phyloP scores from a whole-genome alignment of 352 stramenopile species.

The Pythium dissimile region DNA sequence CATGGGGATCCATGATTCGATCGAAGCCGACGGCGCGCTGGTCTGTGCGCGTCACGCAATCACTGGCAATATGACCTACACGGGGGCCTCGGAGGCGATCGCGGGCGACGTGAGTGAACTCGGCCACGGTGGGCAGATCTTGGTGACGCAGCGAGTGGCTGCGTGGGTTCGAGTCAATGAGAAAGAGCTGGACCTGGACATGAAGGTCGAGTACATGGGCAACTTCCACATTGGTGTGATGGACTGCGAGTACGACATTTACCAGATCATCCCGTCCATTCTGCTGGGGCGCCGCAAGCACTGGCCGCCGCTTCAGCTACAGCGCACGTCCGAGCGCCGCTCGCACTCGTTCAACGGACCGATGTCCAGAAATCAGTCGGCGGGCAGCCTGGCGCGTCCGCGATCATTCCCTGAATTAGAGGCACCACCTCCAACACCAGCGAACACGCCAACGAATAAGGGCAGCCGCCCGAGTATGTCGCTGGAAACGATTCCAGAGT shows the following conservation, averaged over 20 bases:
- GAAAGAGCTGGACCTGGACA: not conserved
- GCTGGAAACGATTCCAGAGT: not conserved
- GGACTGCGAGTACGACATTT: not conserved
- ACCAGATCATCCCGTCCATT: constrained; percentile 1
- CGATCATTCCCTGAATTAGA: not conserved
- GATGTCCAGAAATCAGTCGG: not conserved
- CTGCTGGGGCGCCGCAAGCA: not conserved
- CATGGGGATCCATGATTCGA: constrained; percentile 70
- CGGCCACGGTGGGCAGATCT: constrained; percentile 26
- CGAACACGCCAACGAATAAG: not conserved
- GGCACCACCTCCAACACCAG: not conserved
- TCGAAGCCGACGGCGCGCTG: constrained; percentile 2
- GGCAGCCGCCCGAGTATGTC: not conserved
- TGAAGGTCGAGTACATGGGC: constrained; percentile 4
- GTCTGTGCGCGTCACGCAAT: constrained; percentile 12
- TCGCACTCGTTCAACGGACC: not conserved
- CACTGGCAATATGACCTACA: constrained; percentile 27
- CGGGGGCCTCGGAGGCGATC: constrained; percentile 17
- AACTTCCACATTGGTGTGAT: not conserved
- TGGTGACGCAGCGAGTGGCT: constrained; percentile 20
- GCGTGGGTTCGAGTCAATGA: constrained; percentile 5
- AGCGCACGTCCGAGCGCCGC: not conserved
- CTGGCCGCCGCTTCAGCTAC: not conserved
- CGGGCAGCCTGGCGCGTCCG: not conserved
- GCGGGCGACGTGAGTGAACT: constrained; percentile 21